Evolutionary conservation across 495 filamentous ascomycete species (phyloP), one percentile per base, ranked within the genome.

Genomic region (Terfezia claveryi): DNA sequence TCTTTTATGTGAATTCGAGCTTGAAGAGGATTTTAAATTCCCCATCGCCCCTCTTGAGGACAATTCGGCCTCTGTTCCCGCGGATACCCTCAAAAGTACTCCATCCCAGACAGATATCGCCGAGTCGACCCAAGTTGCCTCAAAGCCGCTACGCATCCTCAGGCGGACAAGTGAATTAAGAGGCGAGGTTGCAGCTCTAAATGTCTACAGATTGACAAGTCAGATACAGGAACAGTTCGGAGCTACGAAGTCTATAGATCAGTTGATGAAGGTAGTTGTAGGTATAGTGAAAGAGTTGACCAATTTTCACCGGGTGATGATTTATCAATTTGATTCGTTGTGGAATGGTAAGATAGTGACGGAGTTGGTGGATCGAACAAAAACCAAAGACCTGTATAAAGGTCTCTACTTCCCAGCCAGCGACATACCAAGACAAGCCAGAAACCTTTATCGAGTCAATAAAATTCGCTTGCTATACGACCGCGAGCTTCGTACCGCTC

Each of bases 231-330:
- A 86, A 58, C 82, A 84, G 63, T 70, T 91, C 17, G 77, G 75
- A 9, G 80, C 85, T 8, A 72, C 78, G 36, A 79, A 74, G 23
- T 32, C 23, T 55, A 68, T 91, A 8, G 80, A 82, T 10, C 66
- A 53, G 14, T 83, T 88, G 55, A 67, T 88, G 8, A 83, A 84
- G 60, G 73, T 86, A 38, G 61, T 86, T 37, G 79, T 87, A 0
- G 82, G 84, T n/a, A 79, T 80, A 27, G 71, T 91, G 20, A 87
- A 92, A 62, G 87, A 94, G 57, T 66, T 96, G 36, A 93, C 86
- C 0, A 87, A 88, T 0, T 96, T 95, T 60, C 87, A 94, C 61
- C 83, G 87, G 2, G 83, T 94, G 10, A 83, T 94, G 81, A 75
- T 96, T 14, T 94, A 94, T 66, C 87, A 92, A 61, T 96, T 94